These are phyloP conservation scores for Naganishia vishniacii DNA, from an alignment of 768 basidiomycete genomes.

Conservation along the genomic window DNA sequence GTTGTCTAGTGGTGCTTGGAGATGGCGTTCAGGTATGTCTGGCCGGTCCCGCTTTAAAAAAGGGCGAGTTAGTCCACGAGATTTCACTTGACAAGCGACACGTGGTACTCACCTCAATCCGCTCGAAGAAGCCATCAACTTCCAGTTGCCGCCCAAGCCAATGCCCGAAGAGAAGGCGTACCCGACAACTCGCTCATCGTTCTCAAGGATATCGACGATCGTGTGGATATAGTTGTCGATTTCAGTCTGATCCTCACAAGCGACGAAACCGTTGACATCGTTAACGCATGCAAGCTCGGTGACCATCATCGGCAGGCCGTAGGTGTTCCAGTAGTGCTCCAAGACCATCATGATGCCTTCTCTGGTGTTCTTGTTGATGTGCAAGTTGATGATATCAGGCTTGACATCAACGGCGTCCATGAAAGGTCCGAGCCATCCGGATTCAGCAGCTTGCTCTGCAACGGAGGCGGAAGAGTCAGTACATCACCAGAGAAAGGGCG, in stretches of 20 bases:
- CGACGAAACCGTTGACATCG: slow-evolving; percentile 39
- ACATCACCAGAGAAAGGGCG: too few species aligned
- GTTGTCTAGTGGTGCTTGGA: slow-evolving; percentile 37
- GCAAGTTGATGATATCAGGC: slow-evolving; percentile 43
- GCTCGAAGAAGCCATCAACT: slow-evolving; percentile 35
- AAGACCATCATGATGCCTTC: slow-evolving; percentile 42
- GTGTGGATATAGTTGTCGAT: slow-evolving; percentile 48
- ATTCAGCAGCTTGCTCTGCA: slow-evolving; percentile 44
- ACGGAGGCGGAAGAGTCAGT: neutral
- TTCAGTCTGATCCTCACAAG: slow-evolving; percentile 46
- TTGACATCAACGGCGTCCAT: slow-evolving; percentile 29
- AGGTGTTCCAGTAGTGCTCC: slow-evolving; percentile 42
- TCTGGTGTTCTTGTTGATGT: slow-evolving; percentile 47
- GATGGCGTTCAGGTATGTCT: slow-evolving; percentile 43
- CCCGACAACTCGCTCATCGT: slow-evolving; percentile 41
- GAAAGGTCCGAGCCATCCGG: slow-evolving; percentile 47
- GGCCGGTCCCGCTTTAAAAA: slow-evolving; percentile 36
- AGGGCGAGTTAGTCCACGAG: neutral
- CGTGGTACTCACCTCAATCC: slow-evolving; percentile 36
- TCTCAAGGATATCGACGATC: slow-evolving; percentile 46
- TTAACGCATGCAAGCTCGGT: slow-evolving; percentile 48
- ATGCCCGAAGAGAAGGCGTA: slow-evolving; percentile 47
- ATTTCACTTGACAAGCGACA: neutral
- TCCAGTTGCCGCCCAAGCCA: slow-evolving; percentile 46
- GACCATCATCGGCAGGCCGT: slow-evolving; percentile 44